phyloP scores from a whole-genome alignment of 2,329 filamentous ascomycete species.

The Didymosphaeria variabile region DNA sequence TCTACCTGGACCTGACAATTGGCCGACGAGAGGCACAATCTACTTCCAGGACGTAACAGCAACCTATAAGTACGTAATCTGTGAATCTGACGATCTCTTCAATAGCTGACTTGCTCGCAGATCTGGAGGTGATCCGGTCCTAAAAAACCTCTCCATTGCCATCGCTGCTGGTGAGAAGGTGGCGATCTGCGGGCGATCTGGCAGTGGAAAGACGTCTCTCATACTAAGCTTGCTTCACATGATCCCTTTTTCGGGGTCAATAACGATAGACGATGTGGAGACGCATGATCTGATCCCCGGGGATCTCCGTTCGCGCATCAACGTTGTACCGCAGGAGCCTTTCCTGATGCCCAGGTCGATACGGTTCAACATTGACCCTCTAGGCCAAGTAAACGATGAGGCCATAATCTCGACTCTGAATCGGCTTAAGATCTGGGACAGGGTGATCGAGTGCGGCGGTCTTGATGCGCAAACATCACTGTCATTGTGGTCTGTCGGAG shows the following conservation, averaged over 20 bases:
- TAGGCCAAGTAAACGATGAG: slow-evolving; percentile 37
- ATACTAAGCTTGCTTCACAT: slow-evolving; percentile 57
- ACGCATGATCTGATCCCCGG: slow-evolving; percentile 51
- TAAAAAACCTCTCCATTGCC: slow-evolving; percentile 54
- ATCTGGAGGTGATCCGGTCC: slow-evolving; percentile 31
- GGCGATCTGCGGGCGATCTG: slow-evolving; percentile 60
- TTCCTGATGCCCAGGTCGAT: slow-evolving; percentile 57
- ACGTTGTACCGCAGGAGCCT: slow-evolving; percentile 58
- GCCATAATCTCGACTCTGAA: slow-evolving; percentile 49
- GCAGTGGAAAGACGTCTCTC: slow-evolving; percentile 49
- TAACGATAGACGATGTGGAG: slow-evolving; percentile 58
- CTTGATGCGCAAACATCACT: slow-evolving; percentile 17
- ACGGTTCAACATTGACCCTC: slow-evolving; percentile 57
- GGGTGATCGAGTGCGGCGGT: slow-evolving; percentile 34
- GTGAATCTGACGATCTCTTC: not conserved
- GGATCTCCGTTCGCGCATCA: slow-evolving; percentile 52
- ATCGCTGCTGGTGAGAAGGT: slow-evolving; percentile 56
- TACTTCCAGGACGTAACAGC: slow-evolving; percentile 48
- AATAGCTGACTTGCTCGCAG: slow-evolving; percentile 8
- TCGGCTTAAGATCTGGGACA: slow-evolving; percentile 52
- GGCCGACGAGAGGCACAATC: slow-evolving; percentile 51
- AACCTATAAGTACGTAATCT: slow-evolving; percentile 28
- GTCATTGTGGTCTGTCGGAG: slow-evolving; percentile 50
- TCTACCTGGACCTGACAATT: slow-evolving; percentile 40
- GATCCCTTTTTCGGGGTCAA: slow-evolving; percentile 46